Base-by-base conservation (phyloP, 768 basidiomycete genomes). In the Austroboletus eburneus region DNA sequence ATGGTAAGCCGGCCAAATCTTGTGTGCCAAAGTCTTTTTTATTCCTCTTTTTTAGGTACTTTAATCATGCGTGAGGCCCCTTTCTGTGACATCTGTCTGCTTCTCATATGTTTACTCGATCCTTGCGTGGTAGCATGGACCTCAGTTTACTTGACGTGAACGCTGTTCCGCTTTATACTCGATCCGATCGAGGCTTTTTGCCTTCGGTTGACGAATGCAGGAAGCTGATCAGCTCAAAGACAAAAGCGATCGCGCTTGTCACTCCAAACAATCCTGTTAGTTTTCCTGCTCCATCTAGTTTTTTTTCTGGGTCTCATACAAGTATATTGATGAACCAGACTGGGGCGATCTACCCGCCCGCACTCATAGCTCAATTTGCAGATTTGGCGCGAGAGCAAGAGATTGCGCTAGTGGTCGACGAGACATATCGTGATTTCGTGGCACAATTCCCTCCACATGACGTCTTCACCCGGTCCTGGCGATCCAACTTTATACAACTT, bases 371-470 rank as follows among this genome's bases (percentile, higher is more conserved):
- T 0, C 66, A 76, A 5, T 92, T 91, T 53, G 75, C 77, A 2
- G 53, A 68, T 0, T 75, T 92, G 3, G 85, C 88, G 0, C 66
- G 58, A 18, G 67, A 73, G 42, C 62, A 72, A 22, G 69, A 72
- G 1, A 56, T 91, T 16, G 83, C 87, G 0, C 74, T 92, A 20
- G 73, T 92, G 30, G 40, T 94, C n/a, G 91, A 94, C 64, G 89
- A 91, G 66, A 92, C 91, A 1, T 94, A 94, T 64, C 77, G 89
- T 12, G 89, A 92, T 61, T 91, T 92, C 57, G 68, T 83, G 35
- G 63, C 76, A n/a, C 57, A 65, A 5, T 55, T 55, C 17, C 65
- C 69, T n/a, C 80, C 85, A 0, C 85, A 87, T 57, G 49, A 54
- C 27, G 69, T 86, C 17, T 87, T 87, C 60, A 64, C 67, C 2